These are phyloP conservation scores for Anacardium occidentale DNA, from an alignment of 345 rosid genomes.

Conservation along the genomic window DNA sequence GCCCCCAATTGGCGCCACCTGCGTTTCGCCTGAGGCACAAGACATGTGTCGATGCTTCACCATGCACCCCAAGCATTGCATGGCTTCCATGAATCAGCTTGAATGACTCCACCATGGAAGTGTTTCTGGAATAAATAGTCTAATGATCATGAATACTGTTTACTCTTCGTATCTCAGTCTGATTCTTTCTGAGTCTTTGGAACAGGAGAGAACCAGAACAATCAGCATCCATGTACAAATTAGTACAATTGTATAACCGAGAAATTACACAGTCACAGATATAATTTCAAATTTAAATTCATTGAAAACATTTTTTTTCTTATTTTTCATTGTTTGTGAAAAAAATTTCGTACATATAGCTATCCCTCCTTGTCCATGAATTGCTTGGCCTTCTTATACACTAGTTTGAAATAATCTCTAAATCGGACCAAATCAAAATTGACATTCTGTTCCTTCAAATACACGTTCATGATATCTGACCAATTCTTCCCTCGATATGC, in stretches of 20 bases:
- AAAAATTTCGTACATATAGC: neutral
- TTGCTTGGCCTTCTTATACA: conserved; percentile 35
- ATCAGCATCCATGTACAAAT: too few relatives aligned
- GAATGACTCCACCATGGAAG: conserved; percentile 19
- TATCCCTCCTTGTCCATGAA: conserved; percentile 39
- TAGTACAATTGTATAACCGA: too few relatives aligned
- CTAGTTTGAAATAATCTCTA: conserved; percentile 36
- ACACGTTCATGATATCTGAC: conserved; percentile 50
- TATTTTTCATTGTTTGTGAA: neutral
- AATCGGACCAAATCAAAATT: conserved; percentile 44
- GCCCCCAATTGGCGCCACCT: conserved; percentile 38
- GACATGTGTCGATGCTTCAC: conserved; percentile 37
- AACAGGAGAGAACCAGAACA: too few relatives aligned
- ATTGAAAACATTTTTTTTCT: too few relatives aligned
- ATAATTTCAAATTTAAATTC: too few relatives aligned
- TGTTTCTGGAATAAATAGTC: too few relatives aligned
- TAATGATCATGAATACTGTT: too few relatives aligned
- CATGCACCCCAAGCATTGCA: conserved; percentile 42
- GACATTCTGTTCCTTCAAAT: conserved; percentile 60
- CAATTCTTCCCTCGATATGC: conserved; percentile 37
- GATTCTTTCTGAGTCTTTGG: too few relatives aligned
- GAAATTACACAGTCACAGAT: too few relatives aligned
- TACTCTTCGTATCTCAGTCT: too few relatives aligned
- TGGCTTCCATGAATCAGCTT: conserved; percentile 31
- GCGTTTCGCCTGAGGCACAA: conserved; percentile 28